Evolutionary conservation across 1,284 basidiomycete species (phyloP), one percentile per base, ranked within the genome.

Genomic region (Cutaneotrichosporon mucoides): DNA sequence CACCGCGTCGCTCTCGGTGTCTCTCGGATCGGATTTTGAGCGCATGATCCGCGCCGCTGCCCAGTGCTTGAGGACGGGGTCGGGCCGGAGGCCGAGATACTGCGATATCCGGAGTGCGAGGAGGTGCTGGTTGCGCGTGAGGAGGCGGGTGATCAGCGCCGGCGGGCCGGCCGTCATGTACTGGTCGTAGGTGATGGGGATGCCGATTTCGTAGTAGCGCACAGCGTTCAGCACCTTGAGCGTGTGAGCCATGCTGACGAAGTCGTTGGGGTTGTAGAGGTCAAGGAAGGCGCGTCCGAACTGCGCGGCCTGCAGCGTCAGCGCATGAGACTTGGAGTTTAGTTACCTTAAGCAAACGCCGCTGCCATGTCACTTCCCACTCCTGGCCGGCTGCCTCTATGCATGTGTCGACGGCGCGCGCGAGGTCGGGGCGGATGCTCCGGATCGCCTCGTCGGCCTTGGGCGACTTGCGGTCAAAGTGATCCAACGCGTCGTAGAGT

Each of bases 211-310:
- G 68, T 89, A 92, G 71, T 85, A 88, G 45, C 93, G 84, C 34
- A 95, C 88, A 5, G 92, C 90, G 71, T 99, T 98, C 47, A 99
- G 81, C n/a, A 99, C 93, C 71, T 95, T 92, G 44, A 99, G 82
- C 0, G 86, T 87, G 73, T 93, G 88, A 0, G 92, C 91, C 88
- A 95, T 94, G 43, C 85, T 83, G 42, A 99, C 85, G 69, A 96
- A 94, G 70, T 92, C 88, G 1, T 86, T 87, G 0, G 94, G 88
- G 74, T 98, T 90, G 76, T 93, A 90, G 36, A 92, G 81, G 73
- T 98, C 95, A 63, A 99, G 79, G 74, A 94, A 99, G 1, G 90
- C 88, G 61, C 93, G 86, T 1, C 96, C 96, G 68, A 96, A 97
- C 70, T 92, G 91, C 0, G 95, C 95, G 11, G 94, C 92, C 90